Base-by-base conservation (phyloP, 2,329 filamentous ascomycete genomes). In the Talaromyces islandicus region DNA sequence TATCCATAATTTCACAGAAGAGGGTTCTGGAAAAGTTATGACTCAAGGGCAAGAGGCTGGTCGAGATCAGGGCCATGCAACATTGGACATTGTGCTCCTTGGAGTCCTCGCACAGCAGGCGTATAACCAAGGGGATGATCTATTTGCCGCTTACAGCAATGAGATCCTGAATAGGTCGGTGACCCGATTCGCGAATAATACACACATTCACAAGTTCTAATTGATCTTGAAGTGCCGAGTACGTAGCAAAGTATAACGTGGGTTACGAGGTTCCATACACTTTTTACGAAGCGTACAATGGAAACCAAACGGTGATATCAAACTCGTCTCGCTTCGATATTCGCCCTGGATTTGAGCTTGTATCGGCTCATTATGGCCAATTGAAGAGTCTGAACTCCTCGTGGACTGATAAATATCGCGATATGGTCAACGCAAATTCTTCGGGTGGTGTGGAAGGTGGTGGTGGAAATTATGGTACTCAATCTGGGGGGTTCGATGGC, bases 51-150 rank as follows among this genome's bases (percentile, higher is more conserved):
- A 79, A 59, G 77, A 80, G 54, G 71, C 76, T 1, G 77, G 78
- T 2, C 67, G 78, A 0, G 79, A 81, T 60, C 79, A 81, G 62
- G 79, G 77, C 6, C 78, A 81, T 61, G 64, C 77, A 1, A 71
- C 70, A 11, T 67, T 81, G 4, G 73, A 75, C 60, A 71, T 78
- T 19, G 68, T 70, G 0, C 65, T 80, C 6, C 60, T 78, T 1
- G 78, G 75, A 2, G 70, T 72, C 1, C 64, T 81, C 51, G 76
- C 72, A 2, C 76, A 79, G 65, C 73, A 76, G 63, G 71, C 72
- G 0, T 76, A 73, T 58, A 80, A 77, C 59, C 78, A 80, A 62
- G 77, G 76, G 1, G 67, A 70, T 6, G 76, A 79, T 57, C 63
- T 80, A 3, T 80, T 77, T 62, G 69, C 62, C 0, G 68, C 71